Conservation (phyloP, 352 stramenopile species). For the Pythium periplocum region DNA sequence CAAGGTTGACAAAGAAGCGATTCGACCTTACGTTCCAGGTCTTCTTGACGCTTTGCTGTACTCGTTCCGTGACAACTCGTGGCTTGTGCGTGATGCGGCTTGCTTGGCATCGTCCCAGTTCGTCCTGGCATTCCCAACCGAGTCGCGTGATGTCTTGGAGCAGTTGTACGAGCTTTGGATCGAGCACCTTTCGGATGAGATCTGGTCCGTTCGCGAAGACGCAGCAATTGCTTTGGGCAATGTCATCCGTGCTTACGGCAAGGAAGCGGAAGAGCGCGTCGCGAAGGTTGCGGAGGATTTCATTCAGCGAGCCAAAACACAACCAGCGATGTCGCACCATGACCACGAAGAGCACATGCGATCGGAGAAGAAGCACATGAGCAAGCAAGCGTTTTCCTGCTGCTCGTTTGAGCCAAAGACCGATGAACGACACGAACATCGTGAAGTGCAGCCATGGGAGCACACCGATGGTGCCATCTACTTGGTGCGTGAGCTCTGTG, state of each 20-base stretch:
- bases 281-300: slow-evolving; percentile 55
- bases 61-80: too few relatives aligned
- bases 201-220: slow-evolving; percentile 97
- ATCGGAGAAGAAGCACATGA: slow-evolving; percentile 88
- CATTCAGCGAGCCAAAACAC: slow-evolving; percentile 84
- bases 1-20: slow-evolving; percentile 74
- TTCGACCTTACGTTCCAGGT: slow-evolving; percentile 11
- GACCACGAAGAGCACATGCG: slow-evolving; percentile 91
- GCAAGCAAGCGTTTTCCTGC: slow-evolving; percentile 93
- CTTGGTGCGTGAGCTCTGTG: slow-evolving; percentile 90
- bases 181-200: slow-evolving; percentile 94
- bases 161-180: slow-evolving; percentile 90
- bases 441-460: slow-evolving; percentile 91
- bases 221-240: slow-evolving; percentile 93
- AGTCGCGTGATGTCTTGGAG: slow-evolving; percentile 84
- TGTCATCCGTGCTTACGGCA: slow-evolving; percentile 89
- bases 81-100: slow-evolving; percentile 90
- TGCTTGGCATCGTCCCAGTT: slow-evolving; percentile 88
- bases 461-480: slow-evolving; percentile 95
- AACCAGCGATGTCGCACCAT: slow-evolving; percentile 90
- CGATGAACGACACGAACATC: slow-evolving; percentile 80
- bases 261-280: slow-evolving; percentile 77
- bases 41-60: too few relatives aligned
- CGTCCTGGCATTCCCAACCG: slow-evolving; percentile 75
- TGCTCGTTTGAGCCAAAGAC: slow-evolving; percentile 94